Conservation (phyloP, 768 basidiomycete species). For the Mycena epipterygia region DNA sequence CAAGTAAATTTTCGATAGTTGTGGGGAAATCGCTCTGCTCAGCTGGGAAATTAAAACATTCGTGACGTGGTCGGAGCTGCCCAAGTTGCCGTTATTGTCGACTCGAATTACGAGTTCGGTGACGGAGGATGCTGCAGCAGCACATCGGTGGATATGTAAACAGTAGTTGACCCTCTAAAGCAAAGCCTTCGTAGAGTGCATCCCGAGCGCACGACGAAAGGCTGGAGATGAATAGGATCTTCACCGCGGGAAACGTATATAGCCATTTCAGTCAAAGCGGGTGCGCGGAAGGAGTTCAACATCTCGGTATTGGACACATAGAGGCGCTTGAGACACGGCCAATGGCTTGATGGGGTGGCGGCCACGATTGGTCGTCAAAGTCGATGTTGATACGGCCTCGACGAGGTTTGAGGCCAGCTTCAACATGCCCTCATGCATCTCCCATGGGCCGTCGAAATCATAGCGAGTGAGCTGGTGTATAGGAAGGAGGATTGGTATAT, state of each 20-base stretch:
- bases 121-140: too few relatives aligned
- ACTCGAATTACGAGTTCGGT: too few relatives aligned
- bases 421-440: background rate
- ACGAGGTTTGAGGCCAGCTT: background rate
- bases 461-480: slow-evolving; percentile 2
- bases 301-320: background rate
- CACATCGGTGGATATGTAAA: too few relatives aligned
- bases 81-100: too few relatives aligned
- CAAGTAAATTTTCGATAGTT: too few relatives aligned
- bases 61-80: too few relatives aligned
- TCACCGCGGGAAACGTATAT: background rate
- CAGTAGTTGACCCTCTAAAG: background rate
- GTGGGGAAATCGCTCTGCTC: too few relatives aligned
- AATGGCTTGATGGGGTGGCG: background rate
- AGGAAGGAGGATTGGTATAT: background rate
- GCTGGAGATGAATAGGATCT: background rate
- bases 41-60: too few relatives aligned
- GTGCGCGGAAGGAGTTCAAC: background rate
- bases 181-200: background rate
- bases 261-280: background rate
- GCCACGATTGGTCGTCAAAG: background rate
- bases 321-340: background rate
- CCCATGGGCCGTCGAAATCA: background rate
- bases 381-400: background rate
- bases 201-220: background rate